Conservation (phyloP, 352 stramenopile species). For the Pythium insidiosum region DNA sequence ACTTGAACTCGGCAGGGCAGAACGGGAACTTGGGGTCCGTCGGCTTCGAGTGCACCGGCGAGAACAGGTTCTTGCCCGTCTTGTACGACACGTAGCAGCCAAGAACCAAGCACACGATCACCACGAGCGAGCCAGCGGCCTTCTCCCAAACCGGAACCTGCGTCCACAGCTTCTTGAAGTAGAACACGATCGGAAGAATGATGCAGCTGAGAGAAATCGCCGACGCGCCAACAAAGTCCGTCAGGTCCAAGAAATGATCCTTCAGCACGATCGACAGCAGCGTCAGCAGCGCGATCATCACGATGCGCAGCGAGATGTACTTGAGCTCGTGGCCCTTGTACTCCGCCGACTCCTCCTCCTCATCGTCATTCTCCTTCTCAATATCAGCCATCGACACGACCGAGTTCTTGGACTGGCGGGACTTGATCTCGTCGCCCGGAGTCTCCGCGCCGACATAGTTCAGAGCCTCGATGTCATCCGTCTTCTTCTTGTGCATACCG, state of each 20-base stretch:
- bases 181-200: conserved; percentile 62
- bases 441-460: conserved; percentile 4
- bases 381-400: too few relatives aligned
- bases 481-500: conserved; percentile 35
- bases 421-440: conserved; percentile 2
- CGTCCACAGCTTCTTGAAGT: conserved; percentile 60
- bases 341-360: too few relatives aligned
- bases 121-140: conserved; percentile 21
- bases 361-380: too few relatives aligned
- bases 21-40: too few relatives aligned
- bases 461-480: conserved; percentile 7
- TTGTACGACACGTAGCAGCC: conserved; percentile 45
- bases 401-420: too few relatives aligned
- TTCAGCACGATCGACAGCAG: conserved; percentile 20
- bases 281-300: conserved; percentile 43
- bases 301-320: conserved; percentile 38
- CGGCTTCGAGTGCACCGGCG: conserved; percentile 1
- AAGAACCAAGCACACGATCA: conserved; percentile 30
- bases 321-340: too few relatives aligned
- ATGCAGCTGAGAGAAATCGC: conserved; percentile 52
- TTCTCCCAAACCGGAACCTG: conserved; percentile 32
- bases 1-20: conserved; percentile 32
- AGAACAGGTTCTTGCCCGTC: conserved; percentile 44
- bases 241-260: conserved; percentile 61
- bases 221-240: conserved; percentile 58